A percentile compares a stretch with the other conserved stretches of the same genome.
Evolutionary conservation across 495 filamentous ascomycete species (phyloP).

Genomic region (Tuber melanosporum): DNA sequence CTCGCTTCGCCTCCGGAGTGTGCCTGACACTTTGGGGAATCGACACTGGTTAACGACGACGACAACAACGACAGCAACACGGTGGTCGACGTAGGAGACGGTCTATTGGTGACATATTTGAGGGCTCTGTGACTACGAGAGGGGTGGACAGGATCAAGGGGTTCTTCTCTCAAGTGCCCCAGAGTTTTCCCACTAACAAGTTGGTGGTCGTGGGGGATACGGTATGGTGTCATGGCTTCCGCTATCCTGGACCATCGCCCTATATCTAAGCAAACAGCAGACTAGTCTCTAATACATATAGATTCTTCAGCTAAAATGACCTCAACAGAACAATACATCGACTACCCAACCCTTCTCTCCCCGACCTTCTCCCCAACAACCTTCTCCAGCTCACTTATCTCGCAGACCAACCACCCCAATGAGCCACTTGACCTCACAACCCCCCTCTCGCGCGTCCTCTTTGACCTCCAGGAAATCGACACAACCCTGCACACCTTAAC

Average conservation of each 20-base stretch:
- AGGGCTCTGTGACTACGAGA: not conserved
- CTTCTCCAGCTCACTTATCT: slow-evolving; percentile 84
- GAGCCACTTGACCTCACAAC: slow-evolving; percentile 91
- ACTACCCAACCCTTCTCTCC: slow-evolving; percentile 87
- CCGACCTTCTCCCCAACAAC: slow-evolving; percentile 69
- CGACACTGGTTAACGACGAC: not conserved
- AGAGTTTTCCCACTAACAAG: not conserved
- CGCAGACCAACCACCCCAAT: slow-evolving; percentile 81
- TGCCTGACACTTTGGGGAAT: not conserved
- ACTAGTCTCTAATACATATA: not conserved
- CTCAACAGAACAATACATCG: slow-evolving; percentile 63
- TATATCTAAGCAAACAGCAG: not conserved
- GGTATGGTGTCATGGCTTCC: not conserved
- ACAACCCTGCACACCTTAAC: slow-evolving; percentile 88
- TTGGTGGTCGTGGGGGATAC: not conserved
- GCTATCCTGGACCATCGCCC: not conserved
- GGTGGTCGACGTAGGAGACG: not conserved
- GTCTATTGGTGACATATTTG: not conserved
- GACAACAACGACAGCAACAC: not conserved
- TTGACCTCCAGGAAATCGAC: slow-evolving; percentile 95
- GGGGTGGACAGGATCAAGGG: not conserved
- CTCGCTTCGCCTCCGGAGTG: not conserved
- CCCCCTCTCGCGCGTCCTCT: slow-evolving; percentile 85
- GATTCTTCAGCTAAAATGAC: slow-evolving; percentile 32
- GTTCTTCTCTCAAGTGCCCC: not conserved